Percentiles rank a stretch among this genome's conserved stretches.
phyloP scores from a whole-genome alignment of 345 rosid species.

The Xanthoceras sorbifolium region DNA sequence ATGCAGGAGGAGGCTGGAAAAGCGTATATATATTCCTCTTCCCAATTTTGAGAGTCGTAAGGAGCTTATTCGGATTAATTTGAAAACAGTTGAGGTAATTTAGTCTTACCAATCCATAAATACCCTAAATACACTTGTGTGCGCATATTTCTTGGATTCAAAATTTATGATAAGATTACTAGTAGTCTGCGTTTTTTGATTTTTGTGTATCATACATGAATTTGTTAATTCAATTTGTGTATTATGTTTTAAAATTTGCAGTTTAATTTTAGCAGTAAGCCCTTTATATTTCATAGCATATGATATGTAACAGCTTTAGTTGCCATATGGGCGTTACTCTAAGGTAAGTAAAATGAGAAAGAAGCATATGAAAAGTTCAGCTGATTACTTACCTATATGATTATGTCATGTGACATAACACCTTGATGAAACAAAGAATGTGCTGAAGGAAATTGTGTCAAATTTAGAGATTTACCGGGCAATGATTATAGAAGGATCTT shows the following conservation, averaged over 20 bases:
- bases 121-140: neutral
- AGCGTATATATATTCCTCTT: slow-evolving; percentile 97
- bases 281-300: neutral
- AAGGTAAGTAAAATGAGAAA: neutral
- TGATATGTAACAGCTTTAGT: neutral
- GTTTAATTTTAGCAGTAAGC: neutral
- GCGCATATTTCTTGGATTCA: neutral
- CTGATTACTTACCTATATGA: neutral
- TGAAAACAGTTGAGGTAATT: slow-evolving; percentile 94
- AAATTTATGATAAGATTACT: neutral
- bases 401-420: no score
- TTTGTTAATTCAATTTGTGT: neutral
- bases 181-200: neutral
- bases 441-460: neutral
- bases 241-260: neutral
- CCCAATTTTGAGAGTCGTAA: slow-evolving; percentile 98
- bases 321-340: no score
- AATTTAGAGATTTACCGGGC: neutral
- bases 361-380: neutral
- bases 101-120: neutral
- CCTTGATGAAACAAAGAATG: neutral
- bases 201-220: neutral
- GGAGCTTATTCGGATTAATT: slow-evolving; percentile 92
- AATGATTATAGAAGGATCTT: neutral
- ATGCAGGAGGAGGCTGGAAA: slow-evolving; percentile 98